Evolutionary conservation across 768 basidiomycete species (phyloP).

Genomic region (Phanerochaete carnosa): DNA sequence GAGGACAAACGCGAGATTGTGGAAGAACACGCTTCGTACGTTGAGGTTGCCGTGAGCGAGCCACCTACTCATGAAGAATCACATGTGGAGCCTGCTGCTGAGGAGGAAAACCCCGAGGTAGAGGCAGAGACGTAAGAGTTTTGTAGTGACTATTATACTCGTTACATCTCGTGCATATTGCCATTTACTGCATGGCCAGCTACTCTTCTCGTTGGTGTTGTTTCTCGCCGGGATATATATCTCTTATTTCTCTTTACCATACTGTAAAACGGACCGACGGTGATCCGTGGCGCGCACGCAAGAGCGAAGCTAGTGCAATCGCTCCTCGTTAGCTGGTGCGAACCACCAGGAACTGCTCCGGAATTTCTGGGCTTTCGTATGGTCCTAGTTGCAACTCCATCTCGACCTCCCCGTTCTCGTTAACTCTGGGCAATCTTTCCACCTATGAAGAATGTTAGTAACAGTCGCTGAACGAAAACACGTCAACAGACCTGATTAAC

Average conservation of each 20-base stretch:
- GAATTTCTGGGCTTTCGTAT: constrained; percentile 65
- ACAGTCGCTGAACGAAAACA: not conserved
- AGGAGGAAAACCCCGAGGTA: constrained; percentile 1
- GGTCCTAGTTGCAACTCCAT: constrained; percentile 39
- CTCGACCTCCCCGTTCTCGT: constrained; percentile 37
- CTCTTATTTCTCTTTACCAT: too few species aligned
- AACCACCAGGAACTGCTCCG: constrained; percentile 71
- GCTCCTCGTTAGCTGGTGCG: constrained; percentile 28
- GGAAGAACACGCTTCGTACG: not conserved
- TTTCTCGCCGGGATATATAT: not conserved
- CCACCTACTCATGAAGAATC: not conserved
- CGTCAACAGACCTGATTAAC: constrained; percentile 61
- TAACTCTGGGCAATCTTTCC: constrained; percentile 33
- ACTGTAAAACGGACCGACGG: too few species aligned
- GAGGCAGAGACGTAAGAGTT: not conserved
- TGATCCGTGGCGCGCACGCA: too few species aligned
- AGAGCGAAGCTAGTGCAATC: too few species aligned
- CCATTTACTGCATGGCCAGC: not conserved
- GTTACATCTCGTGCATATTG: too few species aligned
- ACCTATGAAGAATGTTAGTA: constrained; percentile 35
- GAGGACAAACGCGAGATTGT: not conserved
- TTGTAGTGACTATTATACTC: not conserved
- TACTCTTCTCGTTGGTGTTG: not conserved
- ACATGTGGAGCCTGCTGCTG: not conserved
- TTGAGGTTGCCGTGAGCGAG: not conserved